Percentiles rank a stretch among this genome's conserved stretches.
Evolutionary conservation across 441 rosid species (phyloP).

Genomic region (Erysimum pusillum): DNA sequence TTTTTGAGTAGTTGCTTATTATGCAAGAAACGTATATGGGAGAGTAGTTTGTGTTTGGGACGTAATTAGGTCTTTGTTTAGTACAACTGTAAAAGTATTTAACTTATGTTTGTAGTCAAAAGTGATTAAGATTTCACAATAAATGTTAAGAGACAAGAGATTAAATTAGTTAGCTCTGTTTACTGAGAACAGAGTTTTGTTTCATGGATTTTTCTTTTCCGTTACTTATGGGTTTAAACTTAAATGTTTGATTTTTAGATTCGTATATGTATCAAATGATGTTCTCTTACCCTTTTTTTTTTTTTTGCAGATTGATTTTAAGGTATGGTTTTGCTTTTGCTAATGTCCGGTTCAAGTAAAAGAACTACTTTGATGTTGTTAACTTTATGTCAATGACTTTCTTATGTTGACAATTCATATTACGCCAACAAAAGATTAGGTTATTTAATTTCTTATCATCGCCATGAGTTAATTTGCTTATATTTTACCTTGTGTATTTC

Average conservation of each 20-base stretch:
- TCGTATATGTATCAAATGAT: background rate
- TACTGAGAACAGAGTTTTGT: background rate
- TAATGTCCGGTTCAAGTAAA: background rate
- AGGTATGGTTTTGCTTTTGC: background rate
- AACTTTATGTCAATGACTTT: too few relatives aligned
- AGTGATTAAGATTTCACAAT: background rate
- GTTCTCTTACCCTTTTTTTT: background rate
- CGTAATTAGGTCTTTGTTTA: background rate
- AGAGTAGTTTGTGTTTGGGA: background rate
- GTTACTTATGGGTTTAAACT: too few relatives aligned
- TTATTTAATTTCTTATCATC: background rate
- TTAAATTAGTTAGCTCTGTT: background rate
- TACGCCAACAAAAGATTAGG: too few relatives aligned
- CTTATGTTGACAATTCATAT: too few relatives aligned
- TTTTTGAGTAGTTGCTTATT: background rate
- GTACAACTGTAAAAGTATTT: background rate
- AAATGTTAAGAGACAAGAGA: background rate
- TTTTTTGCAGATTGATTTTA: constrained; percentile 5
- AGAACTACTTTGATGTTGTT: too few relatives aligned
- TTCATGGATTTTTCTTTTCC: background rate
- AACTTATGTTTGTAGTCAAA: background rate
- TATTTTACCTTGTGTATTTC: too few relatives aligned
- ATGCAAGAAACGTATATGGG: background rate
- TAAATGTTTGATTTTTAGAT: background rate
- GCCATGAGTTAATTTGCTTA: background rate